A percentile compares a stretch with the other conserved stretches of the same genome.
phyloP scores from a whole-genome alignment of 768 basidiomycete species.

The Suillus americanus region DNA sequence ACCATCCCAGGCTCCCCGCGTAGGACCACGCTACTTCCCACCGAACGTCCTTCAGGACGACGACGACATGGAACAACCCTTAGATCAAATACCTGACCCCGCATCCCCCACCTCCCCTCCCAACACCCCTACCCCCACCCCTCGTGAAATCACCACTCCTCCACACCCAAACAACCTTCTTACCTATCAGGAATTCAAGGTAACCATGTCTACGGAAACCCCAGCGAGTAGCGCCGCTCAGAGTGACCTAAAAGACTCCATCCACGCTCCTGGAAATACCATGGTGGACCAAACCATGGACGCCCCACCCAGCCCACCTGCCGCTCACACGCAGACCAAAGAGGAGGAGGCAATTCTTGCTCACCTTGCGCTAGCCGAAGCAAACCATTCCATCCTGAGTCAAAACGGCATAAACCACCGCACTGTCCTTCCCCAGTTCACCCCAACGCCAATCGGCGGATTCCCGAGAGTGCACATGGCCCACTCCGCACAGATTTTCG shows the following conservation, averaged over 20 bases:
- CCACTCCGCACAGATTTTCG: background rate
- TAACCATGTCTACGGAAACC: accelerated
- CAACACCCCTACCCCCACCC: background rate
- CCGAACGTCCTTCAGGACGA: background rate
- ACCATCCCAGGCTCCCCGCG: too few species aligned
- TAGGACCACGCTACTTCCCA: background rate
- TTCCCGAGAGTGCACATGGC: background rate
- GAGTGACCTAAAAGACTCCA: background rate
- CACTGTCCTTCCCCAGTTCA: background rate
- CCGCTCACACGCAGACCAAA: background rate
- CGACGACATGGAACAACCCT: background rate
- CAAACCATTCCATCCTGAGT: background rate
- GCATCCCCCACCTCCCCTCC: background rate
- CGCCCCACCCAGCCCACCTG: accelerated
- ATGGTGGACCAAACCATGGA: background rate
- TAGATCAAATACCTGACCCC: background rate
- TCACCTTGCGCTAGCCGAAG: background rate
- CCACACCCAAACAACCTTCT: background rate
- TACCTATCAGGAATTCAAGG: background rate
- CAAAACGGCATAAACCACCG: background rate
- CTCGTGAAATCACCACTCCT: accelerated
- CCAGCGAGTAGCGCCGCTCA: background rate
- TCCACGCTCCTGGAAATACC: background rate
- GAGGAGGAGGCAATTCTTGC: background rate
- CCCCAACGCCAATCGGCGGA: background rate